phyloP scores from a whole-genome alignment of 1,284 basidiomycete genomes.

The Sphagnurus paluster region DNA sequence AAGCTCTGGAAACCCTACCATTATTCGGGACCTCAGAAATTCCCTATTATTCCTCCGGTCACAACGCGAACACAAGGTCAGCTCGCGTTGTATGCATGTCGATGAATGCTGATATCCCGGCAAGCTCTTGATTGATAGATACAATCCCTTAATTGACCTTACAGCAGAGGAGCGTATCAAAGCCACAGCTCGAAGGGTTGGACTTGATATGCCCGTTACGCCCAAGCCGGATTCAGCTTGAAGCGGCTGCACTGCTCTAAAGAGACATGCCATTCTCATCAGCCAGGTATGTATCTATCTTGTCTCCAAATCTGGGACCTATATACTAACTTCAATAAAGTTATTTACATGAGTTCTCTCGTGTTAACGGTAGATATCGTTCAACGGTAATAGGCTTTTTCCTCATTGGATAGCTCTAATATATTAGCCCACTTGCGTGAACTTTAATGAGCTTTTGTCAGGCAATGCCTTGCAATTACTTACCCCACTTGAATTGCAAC shows the following conservation, averaged over 20 bases:
- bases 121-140: constrained; percentile 75
- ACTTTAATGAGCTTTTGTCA: too few relatives aligned
- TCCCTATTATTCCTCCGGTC: constrained; percentile 71
- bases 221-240: constrained; percentile 22
- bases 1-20: constrained; percentile 25
- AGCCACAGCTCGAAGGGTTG: constrained; percentile 85
- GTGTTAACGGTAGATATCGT: too few relatives aligned
- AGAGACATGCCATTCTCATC: too few relatives aligned
- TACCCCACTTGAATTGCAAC: too few relatives aligned
- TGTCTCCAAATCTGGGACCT: too few relatives aligned
- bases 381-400: too few relatives aligned
- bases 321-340: too few relatives aligned
- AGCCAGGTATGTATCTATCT: too few relatives aligned
- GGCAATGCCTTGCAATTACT: too few relatives aligned
- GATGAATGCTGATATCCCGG: neutral
- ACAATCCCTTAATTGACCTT: constrained; percentile 83
- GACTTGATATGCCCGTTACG: constrained; percentile 67
- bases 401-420: too few relatives aligned
- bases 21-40: constrained; percentile 59
- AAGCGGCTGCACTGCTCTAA: neutral
- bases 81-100: neutral
- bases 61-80: constrained; percentile 58
- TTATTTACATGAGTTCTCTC: too few relatives aligned
- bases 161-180: constrained; percentile 77
- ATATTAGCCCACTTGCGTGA: too few relatives aligned